These are phyloP conservation scores for Turnera subulata DNA, from an alignment of 345 rosid species.

Conservation along the genomic window DNA sequence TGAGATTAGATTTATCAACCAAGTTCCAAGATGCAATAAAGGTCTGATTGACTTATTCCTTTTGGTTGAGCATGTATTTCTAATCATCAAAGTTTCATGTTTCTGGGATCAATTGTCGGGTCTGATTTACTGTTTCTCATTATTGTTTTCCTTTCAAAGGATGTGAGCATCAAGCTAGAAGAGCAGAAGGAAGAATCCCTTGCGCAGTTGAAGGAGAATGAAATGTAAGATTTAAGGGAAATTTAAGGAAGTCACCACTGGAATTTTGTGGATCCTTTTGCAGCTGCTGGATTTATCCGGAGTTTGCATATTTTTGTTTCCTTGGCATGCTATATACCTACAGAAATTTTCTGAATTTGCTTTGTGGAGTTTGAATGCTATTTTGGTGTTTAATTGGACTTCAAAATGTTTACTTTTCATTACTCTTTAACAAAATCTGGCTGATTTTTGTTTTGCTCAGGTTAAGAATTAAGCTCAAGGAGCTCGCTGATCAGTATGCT, in stretches of 20 bases:
- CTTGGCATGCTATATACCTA: too few relatives aligned
- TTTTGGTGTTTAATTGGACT: too few relatives aligned
- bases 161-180: constrained; percentile 80
- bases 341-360: too few relatives aligned
- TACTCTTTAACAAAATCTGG: too few relatives aligned
- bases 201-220: constrained; percentile 85
- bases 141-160: constrained; percentile 42
- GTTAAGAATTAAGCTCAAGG: constrained; percentile 78
- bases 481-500: constrained; percentile 77
- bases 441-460: constrained; percentile 34
- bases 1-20: constrained; percentile 80
- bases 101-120: not conserved
- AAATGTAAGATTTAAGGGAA: constrained; percentile 52
- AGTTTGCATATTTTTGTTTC: too few relatives aligned
- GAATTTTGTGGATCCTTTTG: too few relatives aligned
- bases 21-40: constrained; percentile 91
- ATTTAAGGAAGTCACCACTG: constrained; percentile 7
- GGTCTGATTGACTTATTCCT: constrained; percentile 34
- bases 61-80: constrained; percentile 1
- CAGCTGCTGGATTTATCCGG: too few relatives aligned
- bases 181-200: constrained; percentile 85
- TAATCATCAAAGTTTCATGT: not conserved
- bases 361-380: too few relatives aligned
- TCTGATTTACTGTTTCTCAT: not conserved
- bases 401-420: too few relatives aligned